phyloP scores from a whole-genome alignment of 2,329 filamentous ascomycete species.

The Scedosporium apiospermum region DNA sequence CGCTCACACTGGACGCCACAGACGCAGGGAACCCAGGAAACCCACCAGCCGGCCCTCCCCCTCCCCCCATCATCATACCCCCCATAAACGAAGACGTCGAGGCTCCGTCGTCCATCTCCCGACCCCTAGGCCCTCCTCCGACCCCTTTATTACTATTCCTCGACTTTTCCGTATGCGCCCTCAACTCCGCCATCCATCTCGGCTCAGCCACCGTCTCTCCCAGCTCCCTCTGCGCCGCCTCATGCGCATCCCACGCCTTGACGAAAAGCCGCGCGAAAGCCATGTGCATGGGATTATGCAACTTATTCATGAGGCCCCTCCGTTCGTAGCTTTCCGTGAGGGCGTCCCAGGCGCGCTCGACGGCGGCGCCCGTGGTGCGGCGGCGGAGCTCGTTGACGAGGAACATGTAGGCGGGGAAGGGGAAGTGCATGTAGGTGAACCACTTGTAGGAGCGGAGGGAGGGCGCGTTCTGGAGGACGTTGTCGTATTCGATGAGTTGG shows the following conservation, averaged over 20 bases:
- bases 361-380: constrained; percentile 42
- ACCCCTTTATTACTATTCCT: constrained; percentile 19
- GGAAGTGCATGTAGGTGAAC: constrained; percentile 51
- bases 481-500: constrained; percentile 51
- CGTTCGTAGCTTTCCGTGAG: constrained; percentile 46
- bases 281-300: constrained; percentile 46
- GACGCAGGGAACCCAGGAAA: neutral
- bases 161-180: constrained; percentile 29
- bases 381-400: constrained; percentile 45
- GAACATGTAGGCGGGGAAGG: constrained; percentile 52
- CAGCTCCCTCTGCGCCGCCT: constrained; percentile 32
- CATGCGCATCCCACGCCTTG: constrained; percentile 53
- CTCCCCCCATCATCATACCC: constrained; percentile 1
- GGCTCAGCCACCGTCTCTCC: constrained; percentile 34
- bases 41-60: neutral
- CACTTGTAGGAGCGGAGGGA: constrained; percentile 43
- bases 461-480: constrained; percentile 41
- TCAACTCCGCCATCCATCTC: constrained; percentile 36
- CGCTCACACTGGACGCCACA: too few species aligned
- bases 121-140: constrained; percentile 26
- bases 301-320: constrained; percentile 36
- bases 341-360: constrained; percentile 49
- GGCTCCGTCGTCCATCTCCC: constrained; percentile 7
- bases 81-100: neutral
- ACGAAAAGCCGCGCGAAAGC: constrained; percentile 49